These are phyloP conservation scores for Didymella sp. DNA, from an alignment of 2,329 filamentous ascomycete genomes.

Conservation along the genomic window DNA sequence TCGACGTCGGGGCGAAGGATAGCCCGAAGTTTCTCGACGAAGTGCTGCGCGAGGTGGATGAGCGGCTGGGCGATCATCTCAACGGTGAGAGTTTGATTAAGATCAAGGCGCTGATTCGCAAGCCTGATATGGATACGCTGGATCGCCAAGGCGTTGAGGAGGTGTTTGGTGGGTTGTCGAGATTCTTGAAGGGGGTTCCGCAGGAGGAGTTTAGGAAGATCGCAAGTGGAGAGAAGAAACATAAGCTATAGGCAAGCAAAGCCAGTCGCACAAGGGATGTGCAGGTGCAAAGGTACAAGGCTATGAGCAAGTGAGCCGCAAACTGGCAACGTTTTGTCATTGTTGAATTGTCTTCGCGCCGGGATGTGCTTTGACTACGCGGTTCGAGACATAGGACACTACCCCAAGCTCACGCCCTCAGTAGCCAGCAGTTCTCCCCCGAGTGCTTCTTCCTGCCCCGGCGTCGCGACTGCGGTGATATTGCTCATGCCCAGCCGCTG, in stretches of 20 bases:
- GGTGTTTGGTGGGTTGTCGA: slow-evolving; percentile 82
- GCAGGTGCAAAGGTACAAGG: not conserved
- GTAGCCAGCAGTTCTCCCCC: slow-evolving; percentile 43
- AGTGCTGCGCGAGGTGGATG: slow-evolving; percentile 81
- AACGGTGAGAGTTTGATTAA: slow-evolving; percentile 78
- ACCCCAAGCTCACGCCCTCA: slow-evolving; percentile 45
- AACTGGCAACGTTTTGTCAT: not conserved
- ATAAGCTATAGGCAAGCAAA: slow-evolving; percentile 82
- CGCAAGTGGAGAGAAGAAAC: slow-evolving; percentile 86
- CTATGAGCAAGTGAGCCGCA: not conserved
- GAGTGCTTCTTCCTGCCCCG: slow-evolving; percentile 29
- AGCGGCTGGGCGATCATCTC: slow-evolving; percentile 79
- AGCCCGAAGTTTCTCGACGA: slow-evolving; percentile 69
- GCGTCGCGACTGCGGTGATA: not conserved
- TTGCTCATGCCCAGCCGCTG: not conserved
- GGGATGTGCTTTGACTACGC: too few species aligned
- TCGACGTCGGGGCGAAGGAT: slow-evolving; percentile 66
- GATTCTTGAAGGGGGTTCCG: slow-evolving; percentile 80
- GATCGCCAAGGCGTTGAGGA: slow-evolving; percentile 82
- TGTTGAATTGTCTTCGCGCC: not conserved
- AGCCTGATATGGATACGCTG: slow-evolving; percentile 73
- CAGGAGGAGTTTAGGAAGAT: slow-evolving; percentile 89
- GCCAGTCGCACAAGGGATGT: not conserved
- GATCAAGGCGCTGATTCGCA: slow-evolving; percentile 84
- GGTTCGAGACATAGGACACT: not conserved